Evolutionary conservation across 2,329 filamentous ascomycete species (phyloP), one percentile per base, ranked within the genome.

Genomic region (Colletotrichum melonis): DNA sequence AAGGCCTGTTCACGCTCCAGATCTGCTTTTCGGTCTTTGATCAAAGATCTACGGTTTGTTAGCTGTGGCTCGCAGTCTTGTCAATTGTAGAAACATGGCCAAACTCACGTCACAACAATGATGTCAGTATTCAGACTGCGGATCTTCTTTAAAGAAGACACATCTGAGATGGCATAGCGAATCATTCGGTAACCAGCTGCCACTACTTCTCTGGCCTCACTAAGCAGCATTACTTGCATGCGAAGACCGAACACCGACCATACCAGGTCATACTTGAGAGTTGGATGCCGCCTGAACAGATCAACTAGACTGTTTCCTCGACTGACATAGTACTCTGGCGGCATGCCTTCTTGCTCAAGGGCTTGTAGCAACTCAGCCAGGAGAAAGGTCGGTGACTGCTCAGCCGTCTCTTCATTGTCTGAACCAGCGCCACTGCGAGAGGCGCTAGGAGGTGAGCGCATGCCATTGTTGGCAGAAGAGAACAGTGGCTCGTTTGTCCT

Each of bases 1-100:
- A 99, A 86, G 14, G 97, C 97, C 83, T 99, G 97, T 82, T 99
- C 97, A 67, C 97, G 91, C 84, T 99, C 97, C 22, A 99, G 94
- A 77, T 96, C 95, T n/a, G 96, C 94, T 82, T 98, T 98, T 79
- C 94, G 93, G 81, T 98, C 97, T 81, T 98, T 98, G 76, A 97
- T 95, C 42, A 99, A 86, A 1, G 97, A 98, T 74, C 88, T 90
- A 70, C 5, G 3, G 5, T 24, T 28, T 12, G 30, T 78, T 52
- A 77, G 75, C 35, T 28, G 26, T 12, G 38, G 32, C 32, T 5
- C 32, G 11, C 32, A 35, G 49, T n/a, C 24, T 46, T 42, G 7
- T 19, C 2, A 11, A 12, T 19, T 16, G 26, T 2, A 8, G 22
- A 14, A n/a, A 8, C 32, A 19, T 22, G 5, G 19, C n/a, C n/a